Conservation (phyloP, 257 asterid genomes). For the Verbena officinalis region DNA sequence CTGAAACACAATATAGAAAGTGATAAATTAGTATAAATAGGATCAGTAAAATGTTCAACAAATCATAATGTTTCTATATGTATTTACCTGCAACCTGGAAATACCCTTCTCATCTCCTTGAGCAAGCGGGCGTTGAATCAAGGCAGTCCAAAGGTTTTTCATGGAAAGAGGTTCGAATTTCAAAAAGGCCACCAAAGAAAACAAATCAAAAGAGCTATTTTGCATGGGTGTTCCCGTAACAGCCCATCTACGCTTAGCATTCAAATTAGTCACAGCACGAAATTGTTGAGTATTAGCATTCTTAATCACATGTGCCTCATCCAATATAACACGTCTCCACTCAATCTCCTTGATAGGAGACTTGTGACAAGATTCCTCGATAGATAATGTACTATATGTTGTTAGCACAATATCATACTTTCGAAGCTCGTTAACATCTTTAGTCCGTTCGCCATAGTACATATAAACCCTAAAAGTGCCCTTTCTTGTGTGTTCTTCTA, state of each 20-base stretch:
- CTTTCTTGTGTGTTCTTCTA: constrained; percentile 68
- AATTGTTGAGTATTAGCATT: constrained; percentile 69
- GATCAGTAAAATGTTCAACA: background rate
- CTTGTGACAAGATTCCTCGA: constrained; percentile 47
- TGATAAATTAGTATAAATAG: background rate
- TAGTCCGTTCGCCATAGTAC: constrained; percentile 76
- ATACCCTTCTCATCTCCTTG: constrained; percentile 76
- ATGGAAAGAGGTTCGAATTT: constrained; percentile 79
- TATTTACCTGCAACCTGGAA: constrained; percentile 68
- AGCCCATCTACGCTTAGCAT: constrained; percentile 77
- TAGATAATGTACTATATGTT: constrained; percentile 65
- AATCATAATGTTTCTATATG: background rate
- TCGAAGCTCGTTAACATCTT: constrained; percentile 56
- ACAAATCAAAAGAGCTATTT: constrained; percentile 69
- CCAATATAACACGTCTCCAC: constrained; percentile 85
- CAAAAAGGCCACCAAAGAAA: constrained; percentile 71
- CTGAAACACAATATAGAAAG: constrained; percentile 37
- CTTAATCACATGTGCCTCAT: constrained; percentile 85
- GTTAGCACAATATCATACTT: constrained; percentile 73
- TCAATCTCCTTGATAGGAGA: constrained; percentile 75
- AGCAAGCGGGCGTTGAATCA: constrained; percentile 77
- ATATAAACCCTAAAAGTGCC: constrained; percentile 64
- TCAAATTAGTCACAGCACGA: constrained; percentile 67
- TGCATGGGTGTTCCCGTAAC: constrained; percentile 88
- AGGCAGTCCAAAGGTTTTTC: constrained; percentile 65